Percentiles rank a stretch among this genome's conserved stretches.
phyloP scores from a whole-genome alignment of 257 asterid species.

The Nicotiana noctiflora region DNA sequence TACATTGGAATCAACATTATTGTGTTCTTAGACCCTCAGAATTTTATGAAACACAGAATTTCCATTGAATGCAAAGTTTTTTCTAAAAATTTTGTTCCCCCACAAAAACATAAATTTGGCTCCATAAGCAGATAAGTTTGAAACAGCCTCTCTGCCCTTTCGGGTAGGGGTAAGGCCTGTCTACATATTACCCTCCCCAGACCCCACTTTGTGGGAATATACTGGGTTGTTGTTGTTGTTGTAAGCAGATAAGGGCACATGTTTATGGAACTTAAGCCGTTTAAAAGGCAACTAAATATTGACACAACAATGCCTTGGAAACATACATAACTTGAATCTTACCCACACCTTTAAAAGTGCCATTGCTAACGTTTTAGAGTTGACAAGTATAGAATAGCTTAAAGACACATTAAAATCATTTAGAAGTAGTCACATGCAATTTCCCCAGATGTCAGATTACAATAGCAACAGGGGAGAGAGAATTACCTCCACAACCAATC shows the following conservation, averaged over 20 bases:
- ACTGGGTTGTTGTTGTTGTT: no score
- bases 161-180: no score
- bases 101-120: background rate
- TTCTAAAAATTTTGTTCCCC: background rate
- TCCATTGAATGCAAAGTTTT: background rate
- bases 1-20: background rate
- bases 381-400: background rate
- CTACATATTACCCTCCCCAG: no score
- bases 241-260: background rate
- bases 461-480: background rate
- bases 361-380: background rate
- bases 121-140: no score
- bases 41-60: background rate
- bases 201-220: no score
- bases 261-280: background rate
- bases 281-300: background rate
- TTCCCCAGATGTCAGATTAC: background rate
- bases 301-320: background rate
- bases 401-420: background rate
- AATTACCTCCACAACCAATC: slow-evolving; percentile 81
- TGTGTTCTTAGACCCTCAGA: background rate
- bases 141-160: no score
- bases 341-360: background rate
- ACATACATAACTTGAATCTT: background rate
- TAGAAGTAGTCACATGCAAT: background rate